A percentile compares a stretch with the other conserved stretches of the same genome.
phyloP scores from a whole-genome alignment of 257 asterid species.

The Solanum habrochaites region DNA sequence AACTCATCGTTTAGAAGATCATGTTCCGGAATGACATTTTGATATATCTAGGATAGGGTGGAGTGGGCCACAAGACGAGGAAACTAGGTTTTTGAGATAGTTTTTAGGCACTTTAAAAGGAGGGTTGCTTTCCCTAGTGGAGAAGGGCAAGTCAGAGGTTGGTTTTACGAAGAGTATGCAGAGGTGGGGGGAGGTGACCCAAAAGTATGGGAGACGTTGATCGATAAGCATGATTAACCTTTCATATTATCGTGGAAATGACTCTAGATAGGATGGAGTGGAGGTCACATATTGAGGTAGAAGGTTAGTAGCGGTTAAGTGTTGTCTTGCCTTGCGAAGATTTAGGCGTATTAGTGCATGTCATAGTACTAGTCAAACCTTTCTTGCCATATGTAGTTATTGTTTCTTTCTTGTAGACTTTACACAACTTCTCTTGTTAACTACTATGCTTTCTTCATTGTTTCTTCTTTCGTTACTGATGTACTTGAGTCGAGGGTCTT shows the following conservation, averaged over 20 bases:
- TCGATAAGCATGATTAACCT: background rate
- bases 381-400: background rate
- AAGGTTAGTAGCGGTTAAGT: background rate
- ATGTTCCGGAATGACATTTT: background rate
- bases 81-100: no score
- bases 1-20: background rate
- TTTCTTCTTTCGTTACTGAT: background rate
- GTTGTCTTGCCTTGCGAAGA: background rate
- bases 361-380: background rate
- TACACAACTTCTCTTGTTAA: no score
- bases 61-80: background rate
- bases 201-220: background rate
- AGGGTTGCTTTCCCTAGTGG: background rate
- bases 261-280: background rate
- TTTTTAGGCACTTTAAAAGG: background rate
- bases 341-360: background rate
- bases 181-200: background rate
- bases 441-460: background rate
- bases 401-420: background rate
- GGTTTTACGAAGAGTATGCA: background rate
- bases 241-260: background rate
- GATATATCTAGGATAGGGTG: background rate
- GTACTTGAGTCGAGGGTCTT: background rate
- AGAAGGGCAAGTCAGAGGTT: background rate
- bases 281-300: background rate